Evolutionary conservation across 2,329 filamentous ascomycete species (phyloP), one percentile per base, ranked within the genome.

Genomic region (Cadophora gregata): DNA sequence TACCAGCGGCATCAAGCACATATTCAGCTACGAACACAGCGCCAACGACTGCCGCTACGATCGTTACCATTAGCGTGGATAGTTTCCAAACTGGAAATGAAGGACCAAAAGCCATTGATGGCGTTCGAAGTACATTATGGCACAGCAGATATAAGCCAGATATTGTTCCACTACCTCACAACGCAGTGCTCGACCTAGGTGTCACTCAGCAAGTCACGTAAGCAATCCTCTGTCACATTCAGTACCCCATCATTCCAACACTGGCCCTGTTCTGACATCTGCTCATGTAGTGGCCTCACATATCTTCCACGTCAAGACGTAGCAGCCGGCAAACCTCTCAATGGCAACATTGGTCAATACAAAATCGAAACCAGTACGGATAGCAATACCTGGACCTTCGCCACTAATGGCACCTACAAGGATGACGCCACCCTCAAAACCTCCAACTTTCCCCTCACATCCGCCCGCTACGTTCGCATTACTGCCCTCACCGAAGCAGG

Each of bases 281-380:
- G 31, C 16, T 3, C 19, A 21, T 47, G 1, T 21, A 47, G 42
- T 6, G 42, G 19, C 42, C 19, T 47, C 42, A 47, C 42, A 4
- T 47, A 47, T 9, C 42, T 47, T n/a, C 42, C 42, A 4, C 42
- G 42, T 1, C 42, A 47, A 21, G 42, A 47, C 42, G 42, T 47
- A 5, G 42, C 42, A 19, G 42, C 42, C n/a, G 42, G 42, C 19
- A 47, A 47, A 21, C 42, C 42, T n/a, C 42, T 47, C 19, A 47
- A 47, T 10, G 42, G 42, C 42, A 47, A 47, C 42, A 47, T 47
- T 7, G 42, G 42, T n/a, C 42, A 50, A 36, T 55, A 59, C 21
- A 59, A 25, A 14, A 42, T 59, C n/a, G 56, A 59, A 59, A 59
- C 56, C 4, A 59, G 56, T 12, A 42, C 42, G 19, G 56, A 59